These are phyloP conservation scores for Dovyalis caffra DNA, from an alignment of 345 rosid species.

Conservation along the genomic window DNA sequence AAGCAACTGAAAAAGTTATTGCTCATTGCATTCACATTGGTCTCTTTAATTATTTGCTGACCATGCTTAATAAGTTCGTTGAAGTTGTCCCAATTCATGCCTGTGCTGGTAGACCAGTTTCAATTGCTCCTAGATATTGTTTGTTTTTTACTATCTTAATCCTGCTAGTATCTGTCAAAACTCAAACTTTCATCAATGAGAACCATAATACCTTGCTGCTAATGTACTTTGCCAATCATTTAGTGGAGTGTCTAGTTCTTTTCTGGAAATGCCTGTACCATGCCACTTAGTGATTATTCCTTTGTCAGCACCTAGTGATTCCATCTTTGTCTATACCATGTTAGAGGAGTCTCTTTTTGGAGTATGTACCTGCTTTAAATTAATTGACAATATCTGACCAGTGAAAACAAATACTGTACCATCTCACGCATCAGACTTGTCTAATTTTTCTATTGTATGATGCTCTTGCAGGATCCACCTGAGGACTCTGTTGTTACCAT, in stretches of 20 bases:
- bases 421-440: background rate
- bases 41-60: background rate
- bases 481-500: slow-evolving; percentile 82
- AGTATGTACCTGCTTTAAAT: too few relatives aligned
- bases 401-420: background rate
- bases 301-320: background rate
- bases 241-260: background rate
- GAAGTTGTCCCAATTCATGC: background rate
- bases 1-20: background rate
- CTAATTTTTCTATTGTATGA: slow-evolving; percentile 8
- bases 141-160: background rate
- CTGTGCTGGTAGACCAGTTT: background rate
- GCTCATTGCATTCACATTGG: background rate
- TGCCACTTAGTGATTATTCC: background rate
- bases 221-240: background rate
- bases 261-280: background rate
- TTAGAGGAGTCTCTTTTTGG: background rate
- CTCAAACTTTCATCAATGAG: background rate
- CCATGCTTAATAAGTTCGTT: background rate
- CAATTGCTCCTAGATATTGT: background rate
- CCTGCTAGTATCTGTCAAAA: background rate
- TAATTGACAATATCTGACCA: background rate
- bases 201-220: background rate
- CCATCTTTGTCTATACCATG: background rate
- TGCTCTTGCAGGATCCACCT: slow-evolving; percentile 81